Evolutionary conservation across 1,139 yeast species (phyloP).

Genomic region (Saccharomyces hybrid): DNA sequence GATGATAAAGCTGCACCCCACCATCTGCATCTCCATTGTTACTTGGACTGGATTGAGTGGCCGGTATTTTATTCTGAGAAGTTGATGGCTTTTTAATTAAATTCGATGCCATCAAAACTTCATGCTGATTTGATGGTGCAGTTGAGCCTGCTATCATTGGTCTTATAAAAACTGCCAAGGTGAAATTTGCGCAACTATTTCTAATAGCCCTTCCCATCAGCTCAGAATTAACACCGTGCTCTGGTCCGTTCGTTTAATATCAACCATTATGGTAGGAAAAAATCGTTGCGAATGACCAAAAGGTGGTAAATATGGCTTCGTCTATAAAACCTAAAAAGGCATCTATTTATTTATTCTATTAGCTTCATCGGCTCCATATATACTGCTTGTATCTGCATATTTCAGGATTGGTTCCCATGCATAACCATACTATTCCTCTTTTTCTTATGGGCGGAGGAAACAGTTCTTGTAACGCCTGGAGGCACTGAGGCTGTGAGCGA

Average conservation of each 20-base stretch:
- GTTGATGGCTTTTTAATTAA: conserved; percentile 9
- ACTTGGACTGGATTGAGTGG: not conserved
- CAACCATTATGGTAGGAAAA: not conserved
- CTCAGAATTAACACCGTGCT: not conserved
- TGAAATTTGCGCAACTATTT: not conserved
- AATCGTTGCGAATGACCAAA: not conserved
- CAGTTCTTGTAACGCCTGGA: not conserved
- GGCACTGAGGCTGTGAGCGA: not conserved
- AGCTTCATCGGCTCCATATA: not conserved
- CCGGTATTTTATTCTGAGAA: not conserved
- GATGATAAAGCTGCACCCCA: not conserved
- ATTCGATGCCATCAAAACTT: conserved; percentile 11
- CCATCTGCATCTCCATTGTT: conserved; percentile 1
- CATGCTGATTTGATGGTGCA: not conserved
- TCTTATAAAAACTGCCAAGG: not conserved
- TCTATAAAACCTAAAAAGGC: not conserved
- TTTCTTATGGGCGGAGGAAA: not conserved
- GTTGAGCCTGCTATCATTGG: not conserved
- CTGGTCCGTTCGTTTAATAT: not conserved
- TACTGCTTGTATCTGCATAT: not conserved
- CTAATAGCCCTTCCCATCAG: too few species aligned
- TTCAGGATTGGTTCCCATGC: not conserved
- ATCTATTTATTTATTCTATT: not conserved
- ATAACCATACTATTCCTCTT: not conserved
- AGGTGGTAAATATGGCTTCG: not conserved